Conservation (phyloP, 2,329 filamentous ascomycete genomes). For the Colletotrichum siamense region DNA sequence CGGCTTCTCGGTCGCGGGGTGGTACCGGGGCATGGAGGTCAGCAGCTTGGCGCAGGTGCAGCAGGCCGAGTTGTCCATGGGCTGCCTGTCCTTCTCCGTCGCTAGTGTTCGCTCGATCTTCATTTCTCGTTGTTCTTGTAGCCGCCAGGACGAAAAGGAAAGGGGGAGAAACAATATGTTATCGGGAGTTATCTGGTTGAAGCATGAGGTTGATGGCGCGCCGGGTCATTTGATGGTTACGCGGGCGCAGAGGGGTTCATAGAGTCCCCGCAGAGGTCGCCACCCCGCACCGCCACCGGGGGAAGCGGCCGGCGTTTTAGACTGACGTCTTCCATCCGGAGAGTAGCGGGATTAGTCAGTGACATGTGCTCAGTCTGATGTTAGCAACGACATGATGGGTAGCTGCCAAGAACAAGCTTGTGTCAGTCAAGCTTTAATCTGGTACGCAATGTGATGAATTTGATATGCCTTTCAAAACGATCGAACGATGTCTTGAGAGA, state of each 20-base stretch:
- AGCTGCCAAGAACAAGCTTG: not conserved
- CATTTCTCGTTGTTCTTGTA: not conserved
- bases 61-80: constrained; percentile 51
- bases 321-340: constrained; percentile 5
- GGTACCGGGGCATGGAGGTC: constrained; percentile 55
- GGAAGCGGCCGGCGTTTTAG: not conserved
- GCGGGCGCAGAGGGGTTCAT: not conserved
- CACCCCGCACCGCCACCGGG: constrained; percentile 9
- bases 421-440: not conserved
- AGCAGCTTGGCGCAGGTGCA: constrained; percentile 74
- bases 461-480: not conserved
- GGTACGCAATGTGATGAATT: not conserved
- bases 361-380: not conserved
- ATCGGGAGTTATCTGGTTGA: not conserved
- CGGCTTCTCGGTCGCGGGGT: constrained; percentile 65
- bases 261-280: constrained; percentile 1
- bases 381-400: not conserved
- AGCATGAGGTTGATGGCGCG: not conserved
- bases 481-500: not conserved
- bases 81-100: not conserved
- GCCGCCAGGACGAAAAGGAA: not conserved
- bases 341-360: not conserved
- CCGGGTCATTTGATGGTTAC: not conserved
- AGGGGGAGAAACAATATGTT: not conserved
- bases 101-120: not conserved